Percentiles rank a stretch among this genome's conserved stretches.
These are phyloP conservation scores for Orbilia blumenaviensis DNA, from an alignment of 2,329 filamentous ascomycete genomes.

Conservation along the genomic window DNA sequence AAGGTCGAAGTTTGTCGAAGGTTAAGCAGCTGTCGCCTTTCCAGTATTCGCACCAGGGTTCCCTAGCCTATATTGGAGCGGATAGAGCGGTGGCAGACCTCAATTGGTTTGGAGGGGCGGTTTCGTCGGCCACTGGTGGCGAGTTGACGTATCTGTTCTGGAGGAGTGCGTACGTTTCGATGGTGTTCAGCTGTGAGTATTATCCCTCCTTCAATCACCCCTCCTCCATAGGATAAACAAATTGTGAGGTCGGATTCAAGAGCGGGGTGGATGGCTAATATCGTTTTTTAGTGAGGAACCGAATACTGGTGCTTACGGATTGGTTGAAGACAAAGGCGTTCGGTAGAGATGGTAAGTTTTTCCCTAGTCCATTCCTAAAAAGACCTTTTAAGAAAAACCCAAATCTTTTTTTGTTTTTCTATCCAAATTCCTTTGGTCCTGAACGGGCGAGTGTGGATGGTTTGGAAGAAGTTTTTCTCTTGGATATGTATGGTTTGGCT, in stretches of 20 bases:
- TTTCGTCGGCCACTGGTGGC: slow-evolving; percentile 79
- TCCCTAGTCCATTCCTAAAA: not conserved
- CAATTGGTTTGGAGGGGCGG: slow-evolving; percentile 95
- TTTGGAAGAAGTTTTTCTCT: slow-evolving; percentile 22
- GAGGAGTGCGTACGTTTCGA: slow-evolving; percentile 96
- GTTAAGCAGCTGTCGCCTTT: slow-evolving; percentile 97
- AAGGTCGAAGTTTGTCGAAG: slow-evolving; percentile 85
- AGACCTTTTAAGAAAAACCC: too few species aligned
- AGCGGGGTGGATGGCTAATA: slow-evolving; percentile 1
- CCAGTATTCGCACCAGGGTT: slow-evolving; percentile 97
- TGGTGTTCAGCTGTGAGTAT: slow-evolving; percentile 98
- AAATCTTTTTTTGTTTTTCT: slow-evolving; percentile 11
- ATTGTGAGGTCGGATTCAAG: not conserved
- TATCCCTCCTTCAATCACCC: too few species aligned
- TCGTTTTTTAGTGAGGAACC: slow-evolving; percentile 77
- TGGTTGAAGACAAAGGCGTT: slow-evolving; percentile 98
- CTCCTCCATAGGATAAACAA: not conserved
- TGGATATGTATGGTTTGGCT: slow-evolving; percentile 30
- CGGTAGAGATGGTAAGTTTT: slow-evolving; percentile 73
- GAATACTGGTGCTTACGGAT: slow-evolving; percentile 89
- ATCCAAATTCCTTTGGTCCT: slow-evolving; percentile 24
- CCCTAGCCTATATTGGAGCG: slow-evolving; percentile 95
- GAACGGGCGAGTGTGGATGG: too few species aligned
- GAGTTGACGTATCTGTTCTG: slow-evolving; percentile 98
- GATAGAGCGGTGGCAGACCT: slow-evolving; percentile 98